Evolutionary conservation across 2,329 filamentous ascomycete genomes (phyloP), one percentile per base, ranked within the genome.

Genomic region (Ilyonectria destructans): DNA sequence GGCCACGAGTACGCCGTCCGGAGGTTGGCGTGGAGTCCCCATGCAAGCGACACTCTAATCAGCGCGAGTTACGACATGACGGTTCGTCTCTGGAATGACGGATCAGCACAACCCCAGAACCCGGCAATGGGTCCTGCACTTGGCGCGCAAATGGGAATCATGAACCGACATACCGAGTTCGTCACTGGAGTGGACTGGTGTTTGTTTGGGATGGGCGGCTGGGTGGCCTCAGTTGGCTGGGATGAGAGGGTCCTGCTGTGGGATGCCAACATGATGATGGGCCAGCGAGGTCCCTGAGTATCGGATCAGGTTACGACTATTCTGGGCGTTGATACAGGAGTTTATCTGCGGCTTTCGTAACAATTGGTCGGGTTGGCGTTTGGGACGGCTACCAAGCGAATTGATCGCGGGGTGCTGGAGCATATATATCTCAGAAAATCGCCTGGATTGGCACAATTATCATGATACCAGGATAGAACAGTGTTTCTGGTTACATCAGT

Each of bases 1-100:
- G 96, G 96, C 13, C 96, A 99, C 80, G 91, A 96, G 57, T 99
- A 98, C 80, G 96, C 96, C 3, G 91, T 98, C 29, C 87, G 95
- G 55, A 91, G 93, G 71, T 78, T 99, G 5, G 89, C 93, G 6
- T 99, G 96, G 96, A 97, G 93, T 76, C 96, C 96, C 10, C 96
- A 99, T 83, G 88, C 96, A n/a, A 91, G 91, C 65, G 94, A 98
- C 79, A 88, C 97, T 10, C 82, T 99, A 48, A 87, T 97, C 48
- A 96, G 91, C 74, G 96, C 93, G 1, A 96, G 95, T 78, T 99
- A 99, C 81, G 96, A 99, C 82, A 99, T 99, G 96, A 97, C 94
- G 6, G 97, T 96, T 73, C 89, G 96, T 35, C 86, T 98, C 57
- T 99, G 96, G 96, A 94, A 91, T 12, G 96, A 98, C 78, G 93